Percentiles rank a stretch among this genome's conserved stretches.
Conservation (phyloP, 495 filamentous ascomycete genomes). For the Aspergillus biplanus region DNA sequence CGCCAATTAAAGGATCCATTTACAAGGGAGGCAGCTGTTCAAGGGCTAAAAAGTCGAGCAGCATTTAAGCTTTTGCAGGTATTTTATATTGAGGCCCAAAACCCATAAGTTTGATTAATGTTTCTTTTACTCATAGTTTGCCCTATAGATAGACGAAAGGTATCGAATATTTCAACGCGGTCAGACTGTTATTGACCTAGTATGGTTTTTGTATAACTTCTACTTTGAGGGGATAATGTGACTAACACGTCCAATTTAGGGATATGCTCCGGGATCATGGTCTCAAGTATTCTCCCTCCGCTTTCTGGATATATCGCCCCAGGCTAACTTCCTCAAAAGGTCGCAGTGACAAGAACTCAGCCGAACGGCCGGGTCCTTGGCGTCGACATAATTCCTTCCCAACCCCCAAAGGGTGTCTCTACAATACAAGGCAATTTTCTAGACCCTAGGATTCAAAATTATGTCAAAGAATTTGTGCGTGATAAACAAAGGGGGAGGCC, state of each 20-base stretch:
- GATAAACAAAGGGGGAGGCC: conserved; percentile 64
- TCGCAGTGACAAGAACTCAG: conserved; percentile 76
- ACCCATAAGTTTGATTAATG: neutral
- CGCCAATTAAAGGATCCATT: conserved; percentile 75
- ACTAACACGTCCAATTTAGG: conserved; percentile 48
- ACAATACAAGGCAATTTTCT: conserved; percentile 95
- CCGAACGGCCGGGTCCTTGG: conserved; percentile 82
- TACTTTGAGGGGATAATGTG: neutral
- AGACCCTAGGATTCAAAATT: conserved; percentile 64
- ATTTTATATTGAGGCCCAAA: neutral
- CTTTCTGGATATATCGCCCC: neutral
- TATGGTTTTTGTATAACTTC: conserved; percentile 38
- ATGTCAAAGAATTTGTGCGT: conserved; percentile 73
- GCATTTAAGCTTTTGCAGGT: conserved; percentile 91
- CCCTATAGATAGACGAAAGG: conserved; percentile 71
- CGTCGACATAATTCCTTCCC: conserved; percentile 90
- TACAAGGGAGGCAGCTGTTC: conserved; percentile 69
- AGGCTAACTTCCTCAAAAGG: conserved; percentile 39
- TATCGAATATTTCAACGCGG: conserved; percentile 75
- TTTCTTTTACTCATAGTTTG: neutral
- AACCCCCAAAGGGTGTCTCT: conserved; percentile 85
- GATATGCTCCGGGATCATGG: conserved; percentile 94
- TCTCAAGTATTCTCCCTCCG: conserved; percentile 64
- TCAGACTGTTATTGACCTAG: conserved; percentile 88
- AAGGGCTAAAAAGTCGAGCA: conserved; percentile 83